Evolutionary conservation across 257 asterid species (phyloP), one percentile per base, ranked within the genome.

Genomic region (Salvia rosmarinus): DNA sequence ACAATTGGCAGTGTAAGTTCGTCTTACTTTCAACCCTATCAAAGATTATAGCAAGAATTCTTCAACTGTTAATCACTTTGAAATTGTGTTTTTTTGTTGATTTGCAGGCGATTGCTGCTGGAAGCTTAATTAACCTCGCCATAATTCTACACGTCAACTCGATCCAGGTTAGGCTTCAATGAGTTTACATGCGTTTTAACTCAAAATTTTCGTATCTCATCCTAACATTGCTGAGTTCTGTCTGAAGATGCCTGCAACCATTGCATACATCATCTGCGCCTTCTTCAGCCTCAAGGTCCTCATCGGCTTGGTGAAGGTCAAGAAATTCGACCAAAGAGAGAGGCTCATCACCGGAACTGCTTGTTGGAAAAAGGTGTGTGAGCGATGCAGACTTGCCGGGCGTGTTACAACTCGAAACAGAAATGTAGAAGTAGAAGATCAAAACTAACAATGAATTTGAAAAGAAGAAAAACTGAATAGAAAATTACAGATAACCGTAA

Each of bases 71-170:
- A 11, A n/a, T 43, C 49, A 8, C 20, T 4, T 34, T 49, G 69
- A 40, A 34, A 34, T 35, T 3, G 1, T 23, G n/a, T 42, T 56
- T 1, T n/a, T 25, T 37, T 55, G 59, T 67, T 59, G 14, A 68
- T 76, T 64, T 51, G 82, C 94, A 95, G 99, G 96, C 94, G 6
- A 87, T 91, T 74, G 99, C 96, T 70, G 97, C 96, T 75, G 99
- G 99, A 83, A 95, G 99, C 86, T 89, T 95, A 77, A 66, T 91
- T 55, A 95, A 95, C 85, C 96, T 95, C 64, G 98, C 98, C 16
- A 95, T 98, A 4, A 72, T 95, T 37, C 74, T 95, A 60, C 30
- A 25, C 79, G 89, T 91, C 63, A 91, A 91, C 70, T 84, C 99
- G 50, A 77, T 91, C 78, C 78, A 79, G 70, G 99, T 95, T 55